phyloP scores from a whole-genome alignment of 2,329 filamentous ascomycete genomes.

The Trichoderma endophyticum region DNA sequence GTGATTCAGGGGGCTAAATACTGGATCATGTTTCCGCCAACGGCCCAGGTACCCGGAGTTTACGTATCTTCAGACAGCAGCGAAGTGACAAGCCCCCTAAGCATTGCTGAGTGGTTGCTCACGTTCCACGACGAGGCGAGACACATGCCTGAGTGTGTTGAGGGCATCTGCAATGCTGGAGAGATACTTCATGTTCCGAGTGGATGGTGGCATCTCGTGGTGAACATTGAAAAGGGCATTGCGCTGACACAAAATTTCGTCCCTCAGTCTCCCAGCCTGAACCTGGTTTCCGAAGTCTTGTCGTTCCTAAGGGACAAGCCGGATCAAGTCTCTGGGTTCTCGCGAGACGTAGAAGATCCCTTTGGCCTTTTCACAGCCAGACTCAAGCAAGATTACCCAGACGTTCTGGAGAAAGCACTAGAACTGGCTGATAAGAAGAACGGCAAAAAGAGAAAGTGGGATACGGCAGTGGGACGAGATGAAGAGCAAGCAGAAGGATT shows the following conservation, averaged over 20 bases:
- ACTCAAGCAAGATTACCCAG: constrained; percentile 61
- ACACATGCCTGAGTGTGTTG: constrained; percentile 69
- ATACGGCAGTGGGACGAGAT: constrained; percentile 59
- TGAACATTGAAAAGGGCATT: constrained; percentile 81
- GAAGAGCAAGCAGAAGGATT: constrained; percentile 32
- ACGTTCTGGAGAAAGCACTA: constrained; percentile 64
- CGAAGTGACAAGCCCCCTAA: constrained; percentile 89
- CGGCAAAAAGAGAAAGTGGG: constrained; percentile 81
- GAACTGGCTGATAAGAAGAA: constrained; percentile 61
- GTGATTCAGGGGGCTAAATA: constrained; percentile 88
- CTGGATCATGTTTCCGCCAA: constrained; percentile 96
- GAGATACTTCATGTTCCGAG: constrained; percentile 91
- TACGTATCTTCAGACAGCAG: constrained; percentile 85
- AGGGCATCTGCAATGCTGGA: constrained; percentile 79
- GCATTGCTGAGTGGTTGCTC: constrained; percentile 94
- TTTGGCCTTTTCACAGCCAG: constrained; percentile 72
- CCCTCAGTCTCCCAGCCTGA: constrained; percentile 53
- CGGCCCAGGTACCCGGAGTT: constrained; percentile 77
- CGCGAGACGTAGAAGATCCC: constrained; percentile 65
- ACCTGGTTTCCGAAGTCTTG: constrained; percentile 69
- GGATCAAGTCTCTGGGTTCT: constrained; percentile 86
- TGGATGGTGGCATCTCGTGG: constrained; percentile 95
- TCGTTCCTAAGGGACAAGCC: constrained; percentile 77
- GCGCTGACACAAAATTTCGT: constrained; percentile 97
- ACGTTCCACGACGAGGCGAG: constrained; percentile 85